A percentile compares a stretch with the other conserved stretches of the same genome.
phyloP scores from a whole-genome alignment of 805 yeast genomes.

The Kodamaea restingae region DNA sequence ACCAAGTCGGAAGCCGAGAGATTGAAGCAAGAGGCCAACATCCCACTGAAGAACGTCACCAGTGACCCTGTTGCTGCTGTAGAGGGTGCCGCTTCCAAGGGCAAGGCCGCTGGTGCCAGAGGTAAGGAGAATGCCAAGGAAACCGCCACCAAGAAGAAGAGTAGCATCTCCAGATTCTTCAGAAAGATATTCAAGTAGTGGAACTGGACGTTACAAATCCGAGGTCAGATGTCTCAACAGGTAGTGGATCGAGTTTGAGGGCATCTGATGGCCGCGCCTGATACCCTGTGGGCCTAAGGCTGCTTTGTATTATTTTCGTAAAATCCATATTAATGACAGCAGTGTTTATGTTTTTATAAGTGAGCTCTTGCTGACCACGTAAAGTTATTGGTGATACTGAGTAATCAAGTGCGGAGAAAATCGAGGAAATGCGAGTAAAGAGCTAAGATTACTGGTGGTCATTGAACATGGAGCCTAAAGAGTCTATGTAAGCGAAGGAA shows the following conservation, averaged over 20 bases:
- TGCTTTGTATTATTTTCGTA: background rate
- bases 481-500: no score
- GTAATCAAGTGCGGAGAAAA: no score
- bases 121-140: slow-evolving; percentile 10
- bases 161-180: slow-evolving; percentile 14
- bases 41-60: background rate
- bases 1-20: slow-evolving; percentile 35
- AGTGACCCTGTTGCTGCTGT: slow-evolving; percentile 7
- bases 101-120: slow-evolving; percentile 8
- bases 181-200: slow-evolving; percentile 13
- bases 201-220: no score
- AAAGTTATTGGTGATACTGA: no score
- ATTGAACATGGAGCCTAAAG: no score
- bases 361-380: no score
- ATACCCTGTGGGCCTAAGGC: background rate
- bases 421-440: no score
- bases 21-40: slow-evolving; percentile 32
- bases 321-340: no score
- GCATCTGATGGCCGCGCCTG: no score
- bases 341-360: no score
- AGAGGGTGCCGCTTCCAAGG: slow-evolving; percentile 7
- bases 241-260: background rate
- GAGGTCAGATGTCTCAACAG: background rate
- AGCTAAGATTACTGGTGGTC: no score
- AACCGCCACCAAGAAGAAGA: slow-evolving; percentile 12